Evolutionary conservation across 2,329 filamentous ascomycete genomes (phyloP).

Genomic region (Thelonectria discophora): DNA sequence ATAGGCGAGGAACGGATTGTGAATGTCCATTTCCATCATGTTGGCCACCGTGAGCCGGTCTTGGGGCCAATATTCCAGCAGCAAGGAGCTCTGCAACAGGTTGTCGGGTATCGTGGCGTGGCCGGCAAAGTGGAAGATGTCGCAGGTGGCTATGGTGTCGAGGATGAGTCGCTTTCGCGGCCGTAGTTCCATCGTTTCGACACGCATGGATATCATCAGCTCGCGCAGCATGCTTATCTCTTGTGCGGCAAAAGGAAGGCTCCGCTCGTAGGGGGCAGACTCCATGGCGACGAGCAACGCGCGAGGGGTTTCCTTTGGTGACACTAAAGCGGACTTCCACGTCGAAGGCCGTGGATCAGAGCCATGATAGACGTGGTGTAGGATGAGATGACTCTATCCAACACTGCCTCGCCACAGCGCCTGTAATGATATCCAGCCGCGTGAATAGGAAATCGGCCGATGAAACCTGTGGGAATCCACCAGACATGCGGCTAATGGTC

Average conservation of each 20-base stretch:
- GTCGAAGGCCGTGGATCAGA: conserved; percentile 36
- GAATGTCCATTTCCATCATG: conserved; percentile 30
- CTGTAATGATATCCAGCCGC: conserved; percentile 45
- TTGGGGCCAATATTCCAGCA: conserved; percentile 15
- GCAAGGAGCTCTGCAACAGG: conserved; percentile 24
- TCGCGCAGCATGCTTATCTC: conserved; percentile 32
- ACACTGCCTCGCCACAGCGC: conserved; percentile 34
- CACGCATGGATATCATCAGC: conserved; percentile 15
- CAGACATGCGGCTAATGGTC: conserved; percentile 43
- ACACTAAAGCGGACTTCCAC: too few species aligned
- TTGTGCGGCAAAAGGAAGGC: conserved; percentile 28
- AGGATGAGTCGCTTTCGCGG: conserved; percentile 38
- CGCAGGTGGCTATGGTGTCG: conserved; percentile 34
- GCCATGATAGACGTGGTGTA: conserved; percentile 48
- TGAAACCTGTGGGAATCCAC: conserved; percentile 47
- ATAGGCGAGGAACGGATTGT: conserved; percentile 47
- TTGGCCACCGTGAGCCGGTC: conserved; percentile 26
- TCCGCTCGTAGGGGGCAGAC: conserved; percentile 5
- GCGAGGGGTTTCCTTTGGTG: not conserved
- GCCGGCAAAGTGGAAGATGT: conserved; percentile 55
- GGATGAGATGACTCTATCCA: conserved; percentile 51
- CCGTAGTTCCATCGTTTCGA: conserved; percentile 3
- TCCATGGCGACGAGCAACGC: conserved; percentile 44
- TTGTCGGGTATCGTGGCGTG: conserved; percentile 41
- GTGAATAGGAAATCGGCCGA: conserved; percentile 46